A percentile compares a stretch with the other conserved stretches of the same genome.
Evolutionary conservation across 371 early-diverging fungal genomes (phyloP).

Genomic region (Saksenaea oblongispora): DNA sequence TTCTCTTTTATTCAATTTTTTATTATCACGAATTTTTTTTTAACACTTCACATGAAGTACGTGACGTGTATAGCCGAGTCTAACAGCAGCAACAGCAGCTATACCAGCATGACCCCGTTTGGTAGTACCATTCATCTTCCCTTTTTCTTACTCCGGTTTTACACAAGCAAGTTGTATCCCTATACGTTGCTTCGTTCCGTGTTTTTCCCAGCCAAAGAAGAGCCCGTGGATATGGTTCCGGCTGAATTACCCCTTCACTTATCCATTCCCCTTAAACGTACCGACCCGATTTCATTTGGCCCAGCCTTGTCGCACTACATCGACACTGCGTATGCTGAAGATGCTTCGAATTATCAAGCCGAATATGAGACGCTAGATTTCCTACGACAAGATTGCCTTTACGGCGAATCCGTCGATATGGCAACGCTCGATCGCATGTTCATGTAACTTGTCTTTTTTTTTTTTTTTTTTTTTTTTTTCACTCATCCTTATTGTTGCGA

Average conservation of each 20-base stretch:
- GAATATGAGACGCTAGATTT: conserved; percentile 32
- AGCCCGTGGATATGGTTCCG: conserved; percentile 9
- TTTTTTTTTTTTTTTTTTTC: not conserved
- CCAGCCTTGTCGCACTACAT: conserved; percentile 38
- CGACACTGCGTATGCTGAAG: conserved; percentile 39
- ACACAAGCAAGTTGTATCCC: conserved; percentile 11
- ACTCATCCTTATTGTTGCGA: too few species aligned
- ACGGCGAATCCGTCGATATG: conserved; percentile 5
- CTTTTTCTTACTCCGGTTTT: not conserved
- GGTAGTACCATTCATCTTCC: conserved; percentile 1
- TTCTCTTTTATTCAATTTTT: conserved; percentile 6
- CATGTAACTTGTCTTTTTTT: conserved; percentile 16
- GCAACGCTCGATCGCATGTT: conserved; percentile 28
- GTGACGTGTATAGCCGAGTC: not conserved
- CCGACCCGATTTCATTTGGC: conserved; percentile 25
- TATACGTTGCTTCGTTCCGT: conserved; percentile 9
- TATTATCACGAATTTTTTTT: conserved; percentile 5
- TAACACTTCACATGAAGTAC: conserved; percentile 5
- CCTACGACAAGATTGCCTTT: conserved; percentile 26
- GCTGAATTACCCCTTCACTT: conserved; percentile 19
- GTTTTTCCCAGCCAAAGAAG: conserved; percentile 8
- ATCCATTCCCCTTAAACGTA: conserved; percentile 18
- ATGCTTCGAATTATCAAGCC: conserved; percentile 28
- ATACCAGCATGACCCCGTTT: conserved; percentile 6
- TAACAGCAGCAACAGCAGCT: not conserved